These are phyloP conservation scores for Akanthomyces dipterigenus DNA, from an alignment of 2,329 filamentous ascomycete genomes.

Conservation along the genomic window DNA sequence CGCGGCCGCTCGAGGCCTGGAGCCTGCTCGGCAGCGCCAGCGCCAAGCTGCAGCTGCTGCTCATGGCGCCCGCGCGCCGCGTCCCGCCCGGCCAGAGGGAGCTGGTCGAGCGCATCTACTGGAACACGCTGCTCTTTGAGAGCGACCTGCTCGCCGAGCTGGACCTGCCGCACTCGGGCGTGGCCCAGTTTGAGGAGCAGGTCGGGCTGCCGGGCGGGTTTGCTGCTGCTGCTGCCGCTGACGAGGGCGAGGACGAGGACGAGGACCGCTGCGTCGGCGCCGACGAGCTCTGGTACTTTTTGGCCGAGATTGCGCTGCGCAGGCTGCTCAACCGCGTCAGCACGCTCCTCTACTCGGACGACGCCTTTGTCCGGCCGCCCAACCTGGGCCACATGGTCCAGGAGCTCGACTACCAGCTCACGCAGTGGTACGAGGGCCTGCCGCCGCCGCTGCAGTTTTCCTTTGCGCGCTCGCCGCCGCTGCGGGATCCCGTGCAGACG, in stretches of 20 bases:
- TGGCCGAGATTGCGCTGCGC: constrained; percentile 74
- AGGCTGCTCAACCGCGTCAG: constrained; percentile 72
- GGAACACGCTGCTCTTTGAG: constrained; percentile 76
- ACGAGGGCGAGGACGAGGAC: constrained; percentile 37
- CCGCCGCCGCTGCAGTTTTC: constrained; percentile 71
- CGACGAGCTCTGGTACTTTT: constrained; percentile 80
- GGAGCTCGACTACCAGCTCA: constrained; percentile 75
- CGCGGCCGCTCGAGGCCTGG: constrained; percentile 78
- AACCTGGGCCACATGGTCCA: constrained; percentile 71
- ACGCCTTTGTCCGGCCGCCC: constrained; percentile 62
- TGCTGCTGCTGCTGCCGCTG: constrained; percentile 57
- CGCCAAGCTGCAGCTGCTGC: constrained; percentile 71
- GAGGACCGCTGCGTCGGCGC: constrained; percentile 45
- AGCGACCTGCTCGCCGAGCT: constrained; percentile 73
- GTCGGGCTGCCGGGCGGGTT: constrained; percentile 74
- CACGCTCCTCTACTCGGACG: constrained; percentile 72
- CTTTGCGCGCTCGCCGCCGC: constrained; percentile 56
- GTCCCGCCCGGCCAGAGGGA: constrained; percentile 65
- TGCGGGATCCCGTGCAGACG: constrained; percentile 70
- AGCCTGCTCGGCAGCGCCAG: constrained; percentile 71
- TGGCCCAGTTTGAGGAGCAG: constrained; percentile 74
- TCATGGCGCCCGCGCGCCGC: constrained; percentile 58
- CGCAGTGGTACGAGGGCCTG: constrained; percentile 77
- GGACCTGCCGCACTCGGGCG: constrained; percentile 74
- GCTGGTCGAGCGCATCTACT: constrained; percentile 71